Percentiles rank a stretch among this genome's conserved stretches.
These are phyloP conservation scores for Pleodorina starrii DNA, from an alignment of 139 green algal genomes.

Conservation along the genomic window DNA sequence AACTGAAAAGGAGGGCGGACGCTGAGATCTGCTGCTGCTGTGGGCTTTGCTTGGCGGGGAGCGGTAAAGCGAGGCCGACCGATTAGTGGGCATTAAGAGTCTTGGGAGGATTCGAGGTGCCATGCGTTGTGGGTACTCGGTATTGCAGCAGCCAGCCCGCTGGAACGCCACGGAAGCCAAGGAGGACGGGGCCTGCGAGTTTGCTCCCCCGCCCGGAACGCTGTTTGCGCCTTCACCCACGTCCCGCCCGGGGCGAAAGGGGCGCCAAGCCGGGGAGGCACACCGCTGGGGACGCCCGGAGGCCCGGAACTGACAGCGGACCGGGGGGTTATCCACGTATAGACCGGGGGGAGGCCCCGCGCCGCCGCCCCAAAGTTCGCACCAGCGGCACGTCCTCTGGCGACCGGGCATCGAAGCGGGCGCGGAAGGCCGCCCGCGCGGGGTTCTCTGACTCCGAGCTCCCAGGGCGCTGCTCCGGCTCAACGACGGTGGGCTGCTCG, in stretches of 20 bases:
- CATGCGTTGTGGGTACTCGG: too few relatives aligned
- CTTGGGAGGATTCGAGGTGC: too few relatives aligned
- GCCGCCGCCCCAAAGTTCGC: background rate
- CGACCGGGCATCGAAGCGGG: background rate
- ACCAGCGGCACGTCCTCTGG: background rate
- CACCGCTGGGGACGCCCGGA: too few relatives aligned
- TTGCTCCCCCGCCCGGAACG: background rate
- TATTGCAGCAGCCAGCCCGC: too few relatives aligned
- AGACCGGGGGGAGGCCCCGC: background rate
- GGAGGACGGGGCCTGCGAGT: too few relatives aligned
- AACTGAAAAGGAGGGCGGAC: background rate
- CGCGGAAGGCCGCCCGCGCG: constrained; percentile 1
- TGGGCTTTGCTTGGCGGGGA: too few relatives aligned
- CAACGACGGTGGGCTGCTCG: background rate
- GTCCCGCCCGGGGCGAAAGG: background rate
- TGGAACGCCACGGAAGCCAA: too few relatives aligned
- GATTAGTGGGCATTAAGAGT: too few relatives aligned
- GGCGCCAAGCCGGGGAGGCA: background rate
- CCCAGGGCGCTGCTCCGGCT: background rate
- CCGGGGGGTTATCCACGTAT: too few relatives aligned
- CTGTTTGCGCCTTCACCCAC: background rate
- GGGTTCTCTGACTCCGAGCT: background rate
- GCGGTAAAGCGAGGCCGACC: too few relatives aligned
- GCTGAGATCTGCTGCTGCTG: too few relatives aligned
- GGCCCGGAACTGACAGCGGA: background rate